Percentiles rank a stretch among this genome's conserved stretches.
phyloP scores from a whole-genome alignment of 2,329 filamentous ascomycete species.

The Diaporthe citrichinensis region DNA sequence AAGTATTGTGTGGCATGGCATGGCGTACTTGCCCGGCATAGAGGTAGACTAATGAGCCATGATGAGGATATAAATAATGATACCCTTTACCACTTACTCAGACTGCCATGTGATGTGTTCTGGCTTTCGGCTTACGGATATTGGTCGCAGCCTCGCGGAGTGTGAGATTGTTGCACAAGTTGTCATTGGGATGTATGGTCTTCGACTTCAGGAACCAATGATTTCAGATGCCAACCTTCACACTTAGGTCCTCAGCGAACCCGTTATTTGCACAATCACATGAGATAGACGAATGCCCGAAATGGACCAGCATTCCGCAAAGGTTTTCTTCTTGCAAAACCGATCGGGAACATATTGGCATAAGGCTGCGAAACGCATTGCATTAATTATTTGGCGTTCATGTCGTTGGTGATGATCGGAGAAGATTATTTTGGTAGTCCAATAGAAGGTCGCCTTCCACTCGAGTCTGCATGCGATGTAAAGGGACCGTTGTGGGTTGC shows the following conservation, averaged over 20 bases:
- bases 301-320: neutral
- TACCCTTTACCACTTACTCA: neutral
- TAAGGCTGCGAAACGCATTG: neutral
- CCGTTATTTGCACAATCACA: neutral
- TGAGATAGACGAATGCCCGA: neutral
- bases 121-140: neutral
- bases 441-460: neutral
- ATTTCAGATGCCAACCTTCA: neutral
- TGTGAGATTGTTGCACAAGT: neutral
- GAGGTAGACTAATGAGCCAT: neutral
- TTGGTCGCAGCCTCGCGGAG: neutral
- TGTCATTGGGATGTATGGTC: neutral
- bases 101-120: neutral
- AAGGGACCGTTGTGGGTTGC: neutral
- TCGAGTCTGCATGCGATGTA: neutral
- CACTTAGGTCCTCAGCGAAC: neutral
- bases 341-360: neutral
- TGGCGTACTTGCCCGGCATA: neutral
- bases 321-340: neutral
- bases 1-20: neutral
- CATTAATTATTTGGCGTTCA: neutral
- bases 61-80: neutral
- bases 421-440: neutral
- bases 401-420: neutral
- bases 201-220: neutral